These are phyloP conservation scores for Gaertneriomyces semiglobifer DNA, from an alignment of 192 early-diverging fungal species.

Conservation along the genomic window DNA sequence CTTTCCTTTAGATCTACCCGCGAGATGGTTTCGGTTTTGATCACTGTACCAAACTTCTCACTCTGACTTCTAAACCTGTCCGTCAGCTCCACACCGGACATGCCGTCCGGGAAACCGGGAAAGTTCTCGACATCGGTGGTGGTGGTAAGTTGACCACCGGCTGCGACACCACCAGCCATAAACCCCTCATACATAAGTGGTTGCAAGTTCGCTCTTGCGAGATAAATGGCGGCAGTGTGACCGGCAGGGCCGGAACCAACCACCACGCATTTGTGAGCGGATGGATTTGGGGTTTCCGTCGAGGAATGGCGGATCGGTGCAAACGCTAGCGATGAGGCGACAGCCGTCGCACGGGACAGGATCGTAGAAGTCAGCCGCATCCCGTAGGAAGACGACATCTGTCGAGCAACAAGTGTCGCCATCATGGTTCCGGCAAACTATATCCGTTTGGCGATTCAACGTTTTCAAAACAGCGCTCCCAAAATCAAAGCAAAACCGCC, in stretches of 20 bases:
- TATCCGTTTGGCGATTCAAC: too few species aligned
- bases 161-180: conserved; percentile 72
- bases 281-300: too few species aligned
- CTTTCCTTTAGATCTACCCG: conserved; percentile 75
- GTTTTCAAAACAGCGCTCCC: too few species aligned
- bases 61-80: conserved; percentile 83
- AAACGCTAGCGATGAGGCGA: too few species aligned
- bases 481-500: too few species aligned
- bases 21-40: conserved; percentile 86
- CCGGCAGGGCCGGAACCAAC: conserved; percentile 94
- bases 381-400: too few species aligned
- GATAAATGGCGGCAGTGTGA: conserved; percentile 94
- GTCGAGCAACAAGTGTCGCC: too few species aligned
- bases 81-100: conserved; percentile 82
- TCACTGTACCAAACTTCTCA: conserved; percentile 78
- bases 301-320: too few species aligned
- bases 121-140: conserved; percentile 91
- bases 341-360: too few species aligned
- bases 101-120: conserved; percentile 92
- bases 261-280: conserved; percentile 43
- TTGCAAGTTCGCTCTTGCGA: conserved; percentile 85
- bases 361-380: too few species aligned
- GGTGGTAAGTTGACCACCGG: conserved; percentile 86
- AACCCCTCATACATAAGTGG: conserved; percentile 59
- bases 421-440: too few species aligned